A percentile compares a stretch with the other conserved stretches of the same genome.
Evolutionary conservation across 192 early-diverging fungal species (phyloP).

Genomic region (Coemansia sp.): DNA sequence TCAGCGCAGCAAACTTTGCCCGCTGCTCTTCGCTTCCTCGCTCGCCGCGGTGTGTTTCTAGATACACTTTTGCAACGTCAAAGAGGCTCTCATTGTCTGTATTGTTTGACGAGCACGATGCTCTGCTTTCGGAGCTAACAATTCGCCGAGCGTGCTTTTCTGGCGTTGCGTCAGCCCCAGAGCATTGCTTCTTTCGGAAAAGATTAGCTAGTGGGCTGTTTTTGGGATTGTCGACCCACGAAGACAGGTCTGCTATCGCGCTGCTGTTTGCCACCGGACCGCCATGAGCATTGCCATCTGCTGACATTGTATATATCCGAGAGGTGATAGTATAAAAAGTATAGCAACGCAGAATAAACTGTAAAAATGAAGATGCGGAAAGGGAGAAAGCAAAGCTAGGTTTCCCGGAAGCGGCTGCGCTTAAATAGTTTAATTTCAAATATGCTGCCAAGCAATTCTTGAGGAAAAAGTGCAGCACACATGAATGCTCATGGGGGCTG

Average conservation of each 20-base stretch:
- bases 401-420: too few relatives aligned
- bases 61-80: slow-evolving; percentile 11
- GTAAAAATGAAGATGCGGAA: too few relatives aligned
- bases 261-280: slow-evolving; percentile 18
- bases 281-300: not conserved
- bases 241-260: slow-evolving; percentile 19
- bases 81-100: slow-evolving; percentile 5
- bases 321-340: not conserved
- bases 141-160: slow-evolving; percentile 8
- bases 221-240: slow-evolving; percentile 11
- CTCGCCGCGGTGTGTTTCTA: slow-evolving; percentile 11
- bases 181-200: slow-evolving; percentile 2
- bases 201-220: slow-evolving; percentile 10
- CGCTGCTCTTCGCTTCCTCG: slow-evolving; percentile 8
- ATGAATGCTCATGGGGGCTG: too few relatives aligned
- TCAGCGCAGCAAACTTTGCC: slow-evolving; percentile 2
- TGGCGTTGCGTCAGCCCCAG: not conserved
- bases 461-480: too few relatives aligned
- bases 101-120: not conserved
- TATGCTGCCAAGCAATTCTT: too few relatives aligned
- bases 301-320: not conserved
- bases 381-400: too few relatives aligned
- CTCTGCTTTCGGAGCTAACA: not conserved
- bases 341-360: too few relatives aligned
- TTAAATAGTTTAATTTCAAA: too few relatives aligned